Evolutionary conservation across 805 yeast genomes (phyloP), one percentile per base, ranked within the genome.

Genomic region (Saccharomycopsis fodiens): DNA sequence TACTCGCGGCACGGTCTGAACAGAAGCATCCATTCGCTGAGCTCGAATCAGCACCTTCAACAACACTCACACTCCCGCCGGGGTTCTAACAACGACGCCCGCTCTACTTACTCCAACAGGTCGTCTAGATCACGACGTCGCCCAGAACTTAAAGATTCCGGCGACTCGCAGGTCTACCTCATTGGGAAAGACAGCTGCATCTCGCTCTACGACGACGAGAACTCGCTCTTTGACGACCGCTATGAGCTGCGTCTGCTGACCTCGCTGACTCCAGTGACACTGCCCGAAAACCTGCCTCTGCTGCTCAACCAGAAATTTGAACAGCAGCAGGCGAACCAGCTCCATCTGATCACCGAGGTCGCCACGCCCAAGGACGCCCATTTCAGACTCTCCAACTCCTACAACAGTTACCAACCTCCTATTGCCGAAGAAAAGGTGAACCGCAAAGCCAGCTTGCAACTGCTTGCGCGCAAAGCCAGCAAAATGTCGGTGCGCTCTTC

Each of bases 271-370:
- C 51, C 51, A 13, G 3, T 32, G 2, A 47, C 51, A 8, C 38
- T 41, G n/a, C 48, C 48, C 3, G 51, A 47, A 39, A 27, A 30
- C 17, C 38, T 41, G 17, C 51, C 50, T 3, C 38, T 41, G 17
- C 51, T 46, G 4, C 32, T 46, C 13, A 46, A 46, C 21, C 29
- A 25, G 10, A 42, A 46, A 42, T 35, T 44, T 7, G 19, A 21
- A 6, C 40, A 8, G 23, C 40, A 19, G 23, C 40, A 36, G 8
- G 15, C 13, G 19, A 15, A 40, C 16, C 46, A 31, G 8, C 23
- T 46, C 15, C 20, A 27, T 8, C 31, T 39, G n/a, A 46, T 46
- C 32, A 45, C 38, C 4, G 49, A 46, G 38, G 49, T 46, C 5
- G 25, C 49, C n/a, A 46, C 49, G 17, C 49, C 49, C 23, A 37